Evolutionary conservation across 208 protist genomes (phyloP).

Genomic region (Leishmania mexicana): DNA sequence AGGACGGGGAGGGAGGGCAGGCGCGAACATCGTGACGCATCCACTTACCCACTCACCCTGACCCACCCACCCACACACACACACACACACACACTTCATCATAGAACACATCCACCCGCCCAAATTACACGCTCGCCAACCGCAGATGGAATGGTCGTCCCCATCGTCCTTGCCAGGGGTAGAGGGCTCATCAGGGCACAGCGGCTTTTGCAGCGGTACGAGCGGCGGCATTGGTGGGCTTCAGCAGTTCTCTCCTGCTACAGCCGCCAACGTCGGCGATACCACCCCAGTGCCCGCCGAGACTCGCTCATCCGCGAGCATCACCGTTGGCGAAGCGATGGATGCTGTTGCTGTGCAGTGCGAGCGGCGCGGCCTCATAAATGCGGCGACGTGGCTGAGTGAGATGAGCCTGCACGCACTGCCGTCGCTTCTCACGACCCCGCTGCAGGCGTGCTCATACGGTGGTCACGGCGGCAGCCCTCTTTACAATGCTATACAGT

Average conservation of each 20-base stretch:
- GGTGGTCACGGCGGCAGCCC: not conserved
- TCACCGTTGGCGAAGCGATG: constrained; percentile 58
- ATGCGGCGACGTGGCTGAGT: constrained; percentile 60
- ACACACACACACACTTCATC: not conserved
- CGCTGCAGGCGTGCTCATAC: not conserved
- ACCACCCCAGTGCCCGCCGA: not conserved
- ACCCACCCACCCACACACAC: not conserved
- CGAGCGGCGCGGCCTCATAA: constrained; percentile 57
- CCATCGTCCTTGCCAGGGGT: not conserved
- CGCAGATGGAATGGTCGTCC: not conserved
- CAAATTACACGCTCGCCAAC: not conserved
- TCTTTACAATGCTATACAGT: not conserved
- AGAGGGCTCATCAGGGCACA: not conserved
- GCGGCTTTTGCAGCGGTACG: not conserved
- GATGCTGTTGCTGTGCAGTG: constrained; percentile 59
- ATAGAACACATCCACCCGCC: not conserved
- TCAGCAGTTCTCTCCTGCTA: not conserved
- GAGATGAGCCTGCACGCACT: constrained; percentile 70
- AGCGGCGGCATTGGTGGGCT: not conserved
- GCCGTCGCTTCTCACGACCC: constrained; percentile 18
- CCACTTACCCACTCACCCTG: not conserved
- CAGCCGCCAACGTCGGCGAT: not conserved
- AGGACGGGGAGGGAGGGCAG: not conserved
- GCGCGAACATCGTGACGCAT: not conserved
- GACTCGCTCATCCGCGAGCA: not conserved